Conservation (phyloP, 148 eudicot species). For the Amaranthus palmeri region DNA sequence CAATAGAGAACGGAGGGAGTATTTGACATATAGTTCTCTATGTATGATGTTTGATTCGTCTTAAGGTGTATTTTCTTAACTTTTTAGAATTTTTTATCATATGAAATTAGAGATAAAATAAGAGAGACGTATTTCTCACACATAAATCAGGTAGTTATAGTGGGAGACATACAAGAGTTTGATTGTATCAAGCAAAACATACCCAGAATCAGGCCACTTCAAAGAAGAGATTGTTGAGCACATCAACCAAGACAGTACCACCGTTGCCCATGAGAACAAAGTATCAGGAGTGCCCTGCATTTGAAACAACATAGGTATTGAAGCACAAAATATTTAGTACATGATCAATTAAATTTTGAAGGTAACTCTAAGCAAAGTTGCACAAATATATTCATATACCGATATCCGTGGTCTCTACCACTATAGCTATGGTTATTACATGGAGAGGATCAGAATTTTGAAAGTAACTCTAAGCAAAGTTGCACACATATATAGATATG, state of each 20-base stretch:
- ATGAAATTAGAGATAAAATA: too few species aligned
- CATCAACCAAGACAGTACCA: slow-evolving; percentile 36
- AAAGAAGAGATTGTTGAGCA: slow-evolving; percentile 34
- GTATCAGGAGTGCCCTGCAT: slow-evolving; percentile 77
- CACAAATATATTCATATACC: not conserved
- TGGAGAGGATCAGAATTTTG: too few species aligned
- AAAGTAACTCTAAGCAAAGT: not conserved
- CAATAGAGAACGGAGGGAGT: too few species aligned
- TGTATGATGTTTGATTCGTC: too few species aligned
- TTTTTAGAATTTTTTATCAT: too few species aligned
- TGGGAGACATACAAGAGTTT: not conserved
- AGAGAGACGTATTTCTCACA: not conserved
- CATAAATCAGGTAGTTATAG: not conserved
- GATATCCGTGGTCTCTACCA: not conserved
- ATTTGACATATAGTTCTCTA: too few species aligned
- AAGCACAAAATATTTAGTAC: not conserved
- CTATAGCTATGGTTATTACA: not conserved
- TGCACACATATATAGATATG: not conserved
- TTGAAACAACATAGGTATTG: not conserved
- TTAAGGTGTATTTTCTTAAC: too few species aligned
- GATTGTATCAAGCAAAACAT: slow-evolving; percentile 28
- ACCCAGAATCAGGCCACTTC: slow-evolving; percentile 34
- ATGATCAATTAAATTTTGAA: not conserved
- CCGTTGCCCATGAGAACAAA: slow-evolving; percentile 48
- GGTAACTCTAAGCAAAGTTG: not conserved